Base-by-base conservation (phyloP, 768 basidiomycete species). In the Trametes cubensis region DNA sequence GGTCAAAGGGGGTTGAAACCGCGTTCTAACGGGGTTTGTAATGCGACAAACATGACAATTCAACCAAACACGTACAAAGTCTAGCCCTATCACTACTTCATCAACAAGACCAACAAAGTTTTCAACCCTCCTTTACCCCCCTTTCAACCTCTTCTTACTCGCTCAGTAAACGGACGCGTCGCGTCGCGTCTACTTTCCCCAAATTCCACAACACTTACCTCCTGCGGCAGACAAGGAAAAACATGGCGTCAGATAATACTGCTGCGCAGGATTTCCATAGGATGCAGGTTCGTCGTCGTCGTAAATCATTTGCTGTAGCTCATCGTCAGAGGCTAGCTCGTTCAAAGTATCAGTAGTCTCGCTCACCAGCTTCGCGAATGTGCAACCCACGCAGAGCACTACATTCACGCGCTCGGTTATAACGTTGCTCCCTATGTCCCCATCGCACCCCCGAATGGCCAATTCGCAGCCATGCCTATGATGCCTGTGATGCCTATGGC, bases 321-420 rank as follows among this genome's bases (percentile, higher is more conserved):
- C 55, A 51, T 44, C 58, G 23, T 50, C 26, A 15, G 42, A 54
- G 25, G 13, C 21, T 56, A 90, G 88, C 81, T 89, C 72, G 79
- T 81, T 38, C 71, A 75, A 30, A 80, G 82, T 67, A 78, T 91
- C 65, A 73, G 70, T 63, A 76, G 78, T 23, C 83, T 89, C 60
- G 87, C 89, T 41, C 80, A 83, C 50, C 75, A 82, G 40, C 80
- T 92, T 83, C 84, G 85, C 62, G 80, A 83, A 61, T 85, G 83
- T 55, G 86, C 87, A 4, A 76, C 76, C 51, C 70, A 85, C 45
- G 85, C 85, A 17, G 89, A 91, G 44, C 73, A 79, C 28, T 88
- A 87, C 68, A 81, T 85, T 11, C 79, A 77, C 48, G 71, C 81
- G 34, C 75, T 86, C 52, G 73, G 77, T 44, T 46, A 74, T 72